Evolutionary conservation across 371 early-diverging fungal species (phyloP).

Genomic region (Haplosporangium sp.): DNA sequence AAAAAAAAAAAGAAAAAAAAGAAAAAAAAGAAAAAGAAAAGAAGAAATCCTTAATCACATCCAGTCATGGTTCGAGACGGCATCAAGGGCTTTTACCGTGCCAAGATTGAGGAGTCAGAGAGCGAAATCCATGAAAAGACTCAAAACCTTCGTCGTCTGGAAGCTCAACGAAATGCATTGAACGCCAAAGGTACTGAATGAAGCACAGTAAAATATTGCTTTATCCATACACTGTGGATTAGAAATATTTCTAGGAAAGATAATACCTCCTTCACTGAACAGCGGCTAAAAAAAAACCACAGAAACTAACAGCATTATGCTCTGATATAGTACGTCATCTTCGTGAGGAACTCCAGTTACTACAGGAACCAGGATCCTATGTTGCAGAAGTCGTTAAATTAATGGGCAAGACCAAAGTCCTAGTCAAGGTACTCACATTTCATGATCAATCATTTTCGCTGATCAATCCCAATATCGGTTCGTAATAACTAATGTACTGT

Average conservation of each 20-base stretch:
- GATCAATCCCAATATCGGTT: too few relatives aligned
- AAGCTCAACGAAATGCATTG: constrained; percentile 98
- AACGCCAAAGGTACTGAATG: constrained; percentile 87
- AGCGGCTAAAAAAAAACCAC: neutral
- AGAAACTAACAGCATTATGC: neutral
- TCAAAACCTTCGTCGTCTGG: constrained; percentile 96
- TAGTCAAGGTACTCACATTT: constrained; percentile 87
- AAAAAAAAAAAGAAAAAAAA: neutral
- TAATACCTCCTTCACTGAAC: neutral
- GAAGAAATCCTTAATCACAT: neutral
- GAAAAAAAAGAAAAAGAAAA: neutral
- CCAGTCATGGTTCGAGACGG: constrained; percentile 68
- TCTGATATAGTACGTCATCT: constrained; percentile 90
- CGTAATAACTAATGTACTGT: neutral
- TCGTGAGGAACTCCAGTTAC: constrained; percentile 96
- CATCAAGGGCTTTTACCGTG: constrained; percentile 78
- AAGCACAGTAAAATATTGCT: neutral
- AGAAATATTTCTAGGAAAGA: neutral
- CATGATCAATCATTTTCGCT: neutral
- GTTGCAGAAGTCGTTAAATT: constrained; percentile 99
- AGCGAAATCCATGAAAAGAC: constrained; percentile 89
- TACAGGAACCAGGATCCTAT: constrained; percentile 98
- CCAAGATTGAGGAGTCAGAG: constrained; percentile 92
- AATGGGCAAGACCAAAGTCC: constrained; percentile 99
- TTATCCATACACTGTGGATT: neutral